These are phyloP conservation scores for Claviceps pazoutovae DNA, from an alignment of 2,329 filamentous ascomycete genomes.

Conservation along the genomic window DNA sequence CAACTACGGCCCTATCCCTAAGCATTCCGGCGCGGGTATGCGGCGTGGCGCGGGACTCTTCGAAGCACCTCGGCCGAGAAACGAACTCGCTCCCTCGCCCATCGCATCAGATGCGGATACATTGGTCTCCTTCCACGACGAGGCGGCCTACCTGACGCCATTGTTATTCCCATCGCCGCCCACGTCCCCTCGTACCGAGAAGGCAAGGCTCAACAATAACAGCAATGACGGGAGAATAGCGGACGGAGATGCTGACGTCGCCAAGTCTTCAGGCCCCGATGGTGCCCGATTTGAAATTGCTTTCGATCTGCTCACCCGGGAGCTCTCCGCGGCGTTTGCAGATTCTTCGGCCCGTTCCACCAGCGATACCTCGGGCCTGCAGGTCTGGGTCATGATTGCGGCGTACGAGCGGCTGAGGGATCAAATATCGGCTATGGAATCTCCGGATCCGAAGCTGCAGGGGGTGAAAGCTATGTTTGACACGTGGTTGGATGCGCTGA, in stretches of 20 bases:
- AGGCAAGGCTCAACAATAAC: background rate
- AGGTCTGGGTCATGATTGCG: conserved; percentile 44
- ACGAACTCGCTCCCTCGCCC: conserved; percentile 15
- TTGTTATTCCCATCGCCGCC: conserved; percentile 31
- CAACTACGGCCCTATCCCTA: conserved; percentile 1
- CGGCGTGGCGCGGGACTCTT: conserved; percentile 1
- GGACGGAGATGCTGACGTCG: conserved; percentile 1
- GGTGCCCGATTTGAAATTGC: conserved; percentile 35
- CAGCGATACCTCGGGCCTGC: conserved; percentile 29
- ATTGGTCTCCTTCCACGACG: conserved; percentile 32
- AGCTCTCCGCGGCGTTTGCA: conserved; percentile 30
- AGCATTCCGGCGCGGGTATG: background rate
- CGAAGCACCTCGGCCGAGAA: background rate
- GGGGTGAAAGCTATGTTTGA: conserved; percentile 28
- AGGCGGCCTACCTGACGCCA: conserved; percentile 30
- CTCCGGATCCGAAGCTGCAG: conserved; percentile 18
- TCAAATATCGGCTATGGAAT: conserved; percentile 24
- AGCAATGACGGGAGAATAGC: conserved; percentile 5
- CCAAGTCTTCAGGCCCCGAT: conserved; percentile 11
- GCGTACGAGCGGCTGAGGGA: conserved; percentile 41
- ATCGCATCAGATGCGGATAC: conserved; percentile 29
- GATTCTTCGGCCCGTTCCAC: conserved; percentile 12
- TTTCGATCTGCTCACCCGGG: conserved; percentile 34
- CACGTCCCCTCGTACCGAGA: conserved; percentile 19
- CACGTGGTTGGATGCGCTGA: conserved; percentile 36